Evolutionary conservation across 163 green algal genomes (phyloP), one percentile per base, ranked within the genome.

Genomic region (Volvox carteri): DNA sequence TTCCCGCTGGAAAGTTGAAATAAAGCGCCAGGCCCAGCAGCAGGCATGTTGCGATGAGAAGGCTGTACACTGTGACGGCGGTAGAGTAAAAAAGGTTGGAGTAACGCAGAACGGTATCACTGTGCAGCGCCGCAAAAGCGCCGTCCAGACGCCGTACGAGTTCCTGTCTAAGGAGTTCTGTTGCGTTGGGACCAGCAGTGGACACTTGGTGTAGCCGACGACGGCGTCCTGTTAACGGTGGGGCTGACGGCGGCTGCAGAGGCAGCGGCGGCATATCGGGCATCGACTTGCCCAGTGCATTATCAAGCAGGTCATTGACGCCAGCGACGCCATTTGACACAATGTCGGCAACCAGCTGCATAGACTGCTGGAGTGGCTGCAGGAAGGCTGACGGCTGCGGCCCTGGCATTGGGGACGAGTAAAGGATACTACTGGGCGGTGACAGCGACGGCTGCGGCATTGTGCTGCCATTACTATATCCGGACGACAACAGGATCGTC

Each of bases 251-350:
- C 48, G 65, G 35, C 1, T 33, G 9, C 25, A 35, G 7, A 9
- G 65, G 65, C 33, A 33, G 65, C 2, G 65, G 30, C 30, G 65
- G 46, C 12, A 35, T 48, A 28, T 28, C 8, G 21, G 46, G 23
- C 3, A 87, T n/a, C n/a, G 19, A 33, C 65, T 87, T 87, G 46
- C 83, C 83, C 6, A 88, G 50, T 1, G 83, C 83, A 33, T 74
- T 74, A 28, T 88, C 83, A 1, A 88, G 83, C 48, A 81, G 68
- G 28, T 83, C 68, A 19, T 21, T 14, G 19, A 88, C 52, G 4
- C 67, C 68, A 11, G 50, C 39, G 33, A 88, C 9, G 48, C 83
- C 83, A 67, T 81, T 80, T 35, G 68, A 62, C 1, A 88, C 1
- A 21, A 48, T 70, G 21, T 28, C 30, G 0, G 30, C 19, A 21